These are phyloP conservation scores for Acrodontium crateriforme DNA, from an alignment of 2,329 filamentous ascomycete species.

Conservation along the genomic window DNA sequence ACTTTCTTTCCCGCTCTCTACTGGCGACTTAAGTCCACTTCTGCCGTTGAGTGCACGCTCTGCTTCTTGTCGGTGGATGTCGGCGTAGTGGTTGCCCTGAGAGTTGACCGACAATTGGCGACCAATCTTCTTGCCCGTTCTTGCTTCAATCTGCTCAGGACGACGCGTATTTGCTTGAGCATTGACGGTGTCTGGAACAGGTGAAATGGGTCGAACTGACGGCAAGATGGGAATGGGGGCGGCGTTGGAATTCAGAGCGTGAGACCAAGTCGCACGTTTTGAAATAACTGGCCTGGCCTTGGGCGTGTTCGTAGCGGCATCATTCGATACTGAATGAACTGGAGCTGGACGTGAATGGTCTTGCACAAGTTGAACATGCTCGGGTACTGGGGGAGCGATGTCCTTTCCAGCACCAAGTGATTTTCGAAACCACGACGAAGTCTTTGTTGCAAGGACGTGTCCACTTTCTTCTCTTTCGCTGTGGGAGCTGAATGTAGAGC, in stretches of 20 bases:
- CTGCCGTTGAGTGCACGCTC: conserved; percentile 81
- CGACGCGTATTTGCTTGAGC: conserved; percentile 66
- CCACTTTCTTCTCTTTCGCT: conserved; percentile 49
- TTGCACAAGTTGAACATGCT: conserved; percentile 27
- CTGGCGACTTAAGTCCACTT: conserved; percentile 59
- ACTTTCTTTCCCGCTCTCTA: conserved; percentile 74
- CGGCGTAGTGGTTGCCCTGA: conserved; percentile 82
- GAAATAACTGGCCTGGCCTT: conserved; percentile 45
- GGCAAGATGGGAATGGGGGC: conserved; percentile 93
- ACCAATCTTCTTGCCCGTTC: conserved; percentile 78
- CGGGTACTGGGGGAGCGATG: conserved; percentile 46
- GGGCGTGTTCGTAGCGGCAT: conserved; percentile 26
- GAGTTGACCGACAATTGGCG: conserved; percentile 87
- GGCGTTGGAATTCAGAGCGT: conserved; percentile 54
- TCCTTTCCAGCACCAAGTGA: conserved; percentile 76
- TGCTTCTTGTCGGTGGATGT: conserved; percentile 78
- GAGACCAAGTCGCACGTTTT: conserved; percentile 91
- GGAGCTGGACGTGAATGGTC: conserved; percentile 29
- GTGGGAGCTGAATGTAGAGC: conserved; percentile 58
- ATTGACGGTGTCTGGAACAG: conserved; percentile 85
- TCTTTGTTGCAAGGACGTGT: conserved; percentile 58
- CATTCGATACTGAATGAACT: conserved; percentile 30
- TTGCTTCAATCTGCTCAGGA: conserved; percentile 40
- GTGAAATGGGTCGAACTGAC: conserved; percentile 86
- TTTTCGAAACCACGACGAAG: conserved; percentile 85